phyloP scores from a whole-genome alignment of 257 asterid species.

The Solanum bulbocastanum region DNA sequence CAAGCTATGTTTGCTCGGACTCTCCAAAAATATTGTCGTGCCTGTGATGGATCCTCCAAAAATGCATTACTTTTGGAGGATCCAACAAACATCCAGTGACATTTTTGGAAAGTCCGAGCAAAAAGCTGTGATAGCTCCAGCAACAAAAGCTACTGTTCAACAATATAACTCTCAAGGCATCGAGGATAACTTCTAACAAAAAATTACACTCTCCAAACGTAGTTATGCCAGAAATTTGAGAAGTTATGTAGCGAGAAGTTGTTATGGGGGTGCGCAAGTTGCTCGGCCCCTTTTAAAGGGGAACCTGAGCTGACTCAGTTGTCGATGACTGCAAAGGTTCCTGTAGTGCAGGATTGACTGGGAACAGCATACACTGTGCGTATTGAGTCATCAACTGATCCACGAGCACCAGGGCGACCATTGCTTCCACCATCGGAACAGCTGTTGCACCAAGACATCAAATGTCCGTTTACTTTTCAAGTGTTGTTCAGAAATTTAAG shows the following conservation, averaged over 20 bases:
- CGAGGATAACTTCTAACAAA: neutral
- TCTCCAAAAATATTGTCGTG: neutral
- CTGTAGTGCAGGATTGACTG: conserved; percentile 67
- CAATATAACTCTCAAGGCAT: neutral
- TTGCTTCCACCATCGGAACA: conserved; percentile 97
- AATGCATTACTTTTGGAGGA: neutral
- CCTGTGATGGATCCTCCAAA: neutral
- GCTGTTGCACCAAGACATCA: conserved; percentile 35
- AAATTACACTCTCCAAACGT: neutral
- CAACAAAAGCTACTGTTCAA: neutral
- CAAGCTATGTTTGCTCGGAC: neutral
- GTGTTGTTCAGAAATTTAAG: neutral
- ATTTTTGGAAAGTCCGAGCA: neutral
- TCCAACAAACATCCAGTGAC: neutral
- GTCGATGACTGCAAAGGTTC: conserved; percentile 34
- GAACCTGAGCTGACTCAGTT: conserved; percentile 22
- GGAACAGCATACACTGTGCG: conserved; percentile 80
- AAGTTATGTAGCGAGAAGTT: neutral
- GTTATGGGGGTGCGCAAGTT: neutral
- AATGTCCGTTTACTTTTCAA: neutral
- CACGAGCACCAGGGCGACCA: conserved; percentile 82
- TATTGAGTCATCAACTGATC: conserved; percentile 92
- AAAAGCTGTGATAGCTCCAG: neutral
- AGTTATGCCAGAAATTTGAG: neutral
- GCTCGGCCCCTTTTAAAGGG: conserved; percentile 15